A percentile compares a stretch with the other conserved stretches of the same genome.
Conservation (phyloP, 306 rosid genomes). For the Lathyrus aphaca region DNA sequence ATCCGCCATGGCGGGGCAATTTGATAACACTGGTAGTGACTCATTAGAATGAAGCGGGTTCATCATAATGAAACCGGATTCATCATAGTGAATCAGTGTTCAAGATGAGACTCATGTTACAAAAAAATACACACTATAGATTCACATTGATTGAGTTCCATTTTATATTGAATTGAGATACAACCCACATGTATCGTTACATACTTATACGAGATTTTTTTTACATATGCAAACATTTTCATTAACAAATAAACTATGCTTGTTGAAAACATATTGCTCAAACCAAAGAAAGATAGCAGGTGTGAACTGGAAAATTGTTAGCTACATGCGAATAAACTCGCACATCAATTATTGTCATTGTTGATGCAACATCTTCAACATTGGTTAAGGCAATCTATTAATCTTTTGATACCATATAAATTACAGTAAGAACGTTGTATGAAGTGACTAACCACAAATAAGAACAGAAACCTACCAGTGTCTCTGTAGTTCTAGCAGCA, state of each 20-base stretch:
- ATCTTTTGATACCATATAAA: slow-evolving; percentile 21
- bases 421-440: not conserved
- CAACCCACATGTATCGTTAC: not conserved
- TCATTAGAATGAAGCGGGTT: not conserved
- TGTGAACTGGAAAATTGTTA: slow-evolving; percentile 5
- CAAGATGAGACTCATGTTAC: not conserved
- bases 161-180: not conserved
- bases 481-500: slow-evolving; percentile 76
- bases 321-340: slow-evolving; percentile 21
- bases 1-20: no score
- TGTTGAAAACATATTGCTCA: slow-evolving; percentile 7
- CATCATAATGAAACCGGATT: not conserved
- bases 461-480: slow-evolving; percentile 59
- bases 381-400: not conserved
- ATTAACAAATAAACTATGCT: slow-evolving; percentile 15
- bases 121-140: not conserved
- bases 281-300: not conserved
- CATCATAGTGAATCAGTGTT: not conserved
- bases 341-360: not conserved
- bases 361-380: slow-evolving; percentile 10
- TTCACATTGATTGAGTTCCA: not conserved
- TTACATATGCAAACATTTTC: slow-evolving; percentile 1
- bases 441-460: slow-evolving; percentile 29
- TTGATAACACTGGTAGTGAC: no score
- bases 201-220: not conserved